Base-by-base conservation (phyloP, 768 basidiomycete genomes). In the Albatrellus ellisii region DNA sequence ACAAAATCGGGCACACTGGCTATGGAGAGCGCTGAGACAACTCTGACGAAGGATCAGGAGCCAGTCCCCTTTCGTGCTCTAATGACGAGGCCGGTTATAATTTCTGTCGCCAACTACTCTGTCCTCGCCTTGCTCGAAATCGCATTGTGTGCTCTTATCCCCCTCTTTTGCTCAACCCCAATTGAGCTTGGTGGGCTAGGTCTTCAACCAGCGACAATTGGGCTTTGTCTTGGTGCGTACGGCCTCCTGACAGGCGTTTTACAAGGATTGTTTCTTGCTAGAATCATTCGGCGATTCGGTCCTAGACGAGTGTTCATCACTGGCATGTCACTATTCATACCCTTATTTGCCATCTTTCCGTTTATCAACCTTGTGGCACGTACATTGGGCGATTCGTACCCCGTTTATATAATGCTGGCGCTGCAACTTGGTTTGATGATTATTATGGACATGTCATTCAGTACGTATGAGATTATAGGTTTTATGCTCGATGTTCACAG, bases 321-420 rank as follows among this genome's bases (percentile, higher is more conserved):
- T 9, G 48, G 55, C 11, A 45, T 59, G 44, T 8, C 45, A 18
- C 50, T 52, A 17, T 47, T 58, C 39, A 29, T 56, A 7, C 52
- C 52, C 1, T 27, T 52, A 24, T 53, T 58, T 27, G 39, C 45
- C 2, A 17, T 55, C 26, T 63, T 61, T 39, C 60, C 61, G 7
- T 12, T 55, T 14, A 25, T 28, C 17, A 39, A 37, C 27, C 17
- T 25, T 15, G 6, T 36, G 6, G 42, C 42, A 18, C 42, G 42
- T 12, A 12, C 15, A 21, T 11, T n/a, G 9, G 42, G 42, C 14
- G 12, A 29, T 9, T 17, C 17, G 10, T 6, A 9, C 10, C n/a
- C 26, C 12, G 66, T 82, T 0, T 81, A 72, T 73, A 44, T 52
- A 2, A 20, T 17, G 3, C 10, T 43, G 10, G 24, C n/a, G n/a